phyloP scores from a whole-genome alignment of 352 stramenopile genomes.

The Globisporangium okanoganense region DNA sequence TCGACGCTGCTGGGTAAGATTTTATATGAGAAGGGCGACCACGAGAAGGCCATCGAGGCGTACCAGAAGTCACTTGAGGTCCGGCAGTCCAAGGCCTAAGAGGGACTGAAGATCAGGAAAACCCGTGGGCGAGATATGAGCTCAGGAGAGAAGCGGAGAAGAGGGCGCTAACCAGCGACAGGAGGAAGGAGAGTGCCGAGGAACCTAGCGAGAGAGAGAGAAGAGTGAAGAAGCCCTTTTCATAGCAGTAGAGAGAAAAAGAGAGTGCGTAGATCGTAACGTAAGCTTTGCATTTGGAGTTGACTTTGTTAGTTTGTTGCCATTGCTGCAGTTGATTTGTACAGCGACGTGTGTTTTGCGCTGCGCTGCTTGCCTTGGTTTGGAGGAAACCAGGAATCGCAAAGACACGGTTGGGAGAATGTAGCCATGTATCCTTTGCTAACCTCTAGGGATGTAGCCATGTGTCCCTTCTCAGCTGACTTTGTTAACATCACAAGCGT shows the following conservation, averaged over 20 bases:
- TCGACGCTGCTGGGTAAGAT: constrained; percentile 85
- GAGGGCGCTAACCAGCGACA: not conserved
- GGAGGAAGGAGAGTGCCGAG: not conserved
- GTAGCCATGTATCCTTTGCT: no score
- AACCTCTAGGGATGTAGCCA: no score
- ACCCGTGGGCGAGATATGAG: not conserved
- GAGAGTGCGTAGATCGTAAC: not conserved
- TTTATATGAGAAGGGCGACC: constrained; percentile 84
- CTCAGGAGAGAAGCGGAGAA: not conserved
- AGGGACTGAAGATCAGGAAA: not conserved
- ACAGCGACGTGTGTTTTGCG: no score
- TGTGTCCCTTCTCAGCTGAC: no score
- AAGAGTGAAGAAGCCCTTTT: not conserved
- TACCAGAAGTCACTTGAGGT: constrained; percentile 83
- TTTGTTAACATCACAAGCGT: no score
- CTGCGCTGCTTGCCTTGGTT: no score
- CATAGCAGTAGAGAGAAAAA: not conserved
- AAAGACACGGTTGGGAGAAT: no score
- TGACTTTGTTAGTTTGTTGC: no score
- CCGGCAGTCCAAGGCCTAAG: constrained; percentile 24
- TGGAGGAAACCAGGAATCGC: no score
- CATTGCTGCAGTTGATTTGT: no score
- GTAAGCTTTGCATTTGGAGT: not conserved
- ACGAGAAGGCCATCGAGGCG: constrained; percentile 81
- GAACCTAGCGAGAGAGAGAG: not conserved